A percentile compares a stretch with the other conserved stretches of the same genome.
Conservation (phyloP, 202 grass and related monocot species). For the Saccharum hybrid region DNA sequence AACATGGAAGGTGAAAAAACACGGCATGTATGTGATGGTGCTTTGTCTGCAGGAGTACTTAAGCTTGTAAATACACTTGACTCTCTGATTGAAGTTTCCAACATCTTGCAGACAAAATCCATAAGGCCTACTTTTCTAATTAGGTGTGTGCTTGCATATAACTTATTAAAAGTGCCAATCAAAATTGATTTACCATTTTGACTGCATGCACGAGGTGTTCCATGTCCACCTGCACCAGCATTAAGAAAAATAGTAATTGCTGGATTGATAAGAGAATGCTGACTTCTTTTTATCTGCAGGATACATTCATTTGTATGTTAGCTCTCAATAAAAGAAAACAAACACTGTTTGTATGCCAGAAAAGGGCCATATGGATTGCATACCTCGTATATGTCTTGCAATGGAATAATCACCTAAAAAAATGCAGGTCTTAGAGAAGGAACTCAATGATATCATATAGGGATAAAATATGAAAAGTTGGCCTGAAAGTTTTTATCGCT, state of each 20-base stretch:
- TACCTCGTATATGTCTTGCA: slow-evolving; percentile 95
- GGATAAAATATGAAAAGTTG: slow-evolving; percentile 24
- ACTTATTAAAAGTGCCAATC: slow-evolving; percentile 17
- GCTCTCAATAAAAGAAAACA: slow-evolving; percentile 41
- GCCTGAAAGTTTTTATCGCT: neutral
- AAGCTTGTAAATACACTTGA: slow-evolving; percentile 30
- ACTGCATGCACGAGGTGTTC: slow-evolving; percentile 54
- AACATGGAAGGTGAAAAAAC: slow-evolving; percentile 36
- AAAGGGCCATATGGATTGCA: slow-evolving; percentile 20
- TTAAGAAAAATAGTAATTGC: slow-evolving; percentile 84
- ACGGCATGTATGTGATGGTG: neutral
- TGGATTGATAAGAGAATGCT: slow-evolving; percentile 90
- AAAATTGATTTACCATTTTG: slow-evolving; percentile 62
- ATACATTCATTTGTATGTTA: slow-evolving; percentile 32
- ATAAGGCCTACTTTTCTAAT: slow-evolving; percentile 28
- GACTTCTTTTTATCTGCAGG: slow-evolving; percentile 85
- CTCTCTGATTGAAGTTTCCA: slow-evolving; percentile 33
- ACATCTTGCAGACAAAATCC: neutral
- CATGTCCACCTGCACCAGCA: slow-evolving; percentile 64
- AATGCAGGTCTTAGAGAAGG: slow-evolving; percentile 43
- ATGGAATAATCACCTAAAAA: slow-evolving; percentile 87
- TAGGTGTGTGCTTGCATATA: slow-evolving; percentile 6
- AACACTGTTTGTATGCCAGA: slow-evolving; percentile 2
- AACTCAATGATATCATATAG: slow-evolving; percentile 32
- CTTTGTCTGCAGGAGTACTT: slow-evolving; percentile 26